These are phyloP conservation scores for Colletotrichum sp. DNA, from an alignment of 2,329 filamentous ascomycete species.

Conservation along the genomic window DNA sequence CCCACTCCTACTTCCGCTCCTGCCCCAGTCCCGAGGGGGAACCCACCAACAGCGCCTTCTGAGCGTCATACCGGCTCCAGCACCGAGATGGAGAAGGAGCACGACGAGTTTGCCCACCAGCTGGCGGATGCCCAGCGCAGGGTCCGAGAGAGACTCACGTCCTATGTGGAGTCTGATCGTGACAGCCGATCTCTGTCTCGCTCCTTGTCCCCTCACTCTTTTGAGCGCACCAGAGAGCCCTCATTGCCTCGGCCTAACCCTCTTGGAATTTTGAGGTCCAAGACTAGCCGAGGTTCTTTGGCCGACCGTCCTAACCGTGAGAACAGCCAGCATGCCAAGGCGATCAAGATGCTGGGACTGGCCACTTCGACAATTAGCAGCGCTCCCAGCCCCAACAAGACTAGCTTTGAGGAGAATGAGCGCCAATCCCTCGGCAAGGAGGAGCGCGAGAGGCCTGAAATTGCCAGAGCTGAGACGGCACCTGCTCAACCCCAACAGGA, in stretches of 20 bases:
- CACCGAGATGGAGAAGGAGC: slow-evolving; percentile 53
- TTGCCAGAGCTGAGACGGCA: not conserved
- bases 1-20: not conserved
- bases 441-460: slow-evolving; percentile 22
- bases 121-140: slow-evolving; percentile 69
- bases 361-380: slow-evolving; percentile 46
- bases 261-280: slow-evolving; percentile 67
- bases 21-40: not conserved
- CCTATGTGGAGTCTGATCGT: slow-evolving; percentile 66
- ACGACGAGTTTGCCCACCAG: slow-evolving; percentile 75
- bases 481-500: slow-evolving; percentile 21
- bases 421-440: slow-evolving; percentile 29
- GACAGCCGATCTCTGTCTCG: slow-evolving; percentile 48
- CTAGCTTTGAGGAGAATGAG: slow-evolving; percentile 39
- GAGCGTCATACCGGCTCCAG: slow-evolving; percentile 6
- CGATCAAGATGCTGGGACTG: slow-evolving; percentile 66
- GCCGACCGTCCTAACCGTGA: slow-evolving; percentile 51
- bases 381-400: slow-evolving; percentile 43
- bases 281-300: slow-evolving; percentile 72
- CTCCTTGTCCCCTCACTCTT: slow-evolving; percentile 43
- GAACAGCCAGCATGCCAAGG: slow-evolving; percentile 52
- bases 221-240: slow-evolving; percentile 38
- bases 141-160: slow-evolving; percentile 75
- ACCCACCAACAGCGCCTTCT: not conserved
- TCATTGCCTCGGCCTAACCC: slow-evolving; percentile 54